phyloP scores from a whole-genome alignment of 164 flowering plant species.

The Magnolia officinalis region DNA sequence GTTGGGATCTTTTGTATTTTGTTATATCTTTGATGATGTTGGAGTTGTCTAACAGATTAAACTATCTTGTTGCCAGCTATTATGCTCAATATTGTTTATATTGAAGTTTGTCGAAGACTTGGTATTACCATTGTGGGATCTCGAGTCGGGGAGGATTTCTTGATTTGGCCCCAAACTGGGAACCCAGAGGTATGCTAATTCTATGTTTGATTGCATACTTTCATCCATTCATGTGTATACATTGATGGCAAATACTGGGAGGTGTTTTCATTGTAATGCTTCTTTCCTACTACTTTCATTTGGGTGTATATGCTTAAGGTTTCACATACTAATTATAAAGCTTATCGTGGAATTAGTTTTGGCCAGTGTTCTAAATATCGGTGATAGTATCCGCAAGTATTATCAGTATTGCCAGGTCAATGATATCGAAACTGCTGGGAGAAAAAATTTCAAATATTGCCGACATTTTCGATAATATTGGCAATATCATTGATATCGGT shows the following conservation, averaged over 20 bases:
- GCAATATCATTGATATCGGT: no score
- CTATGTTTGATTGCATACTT: neutral
- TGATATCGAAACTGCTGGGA: no score
- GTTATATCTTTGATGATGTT: neutral
- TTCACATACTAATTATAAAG: neutral
- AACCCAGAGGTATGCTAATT: constrained; percentile 45
- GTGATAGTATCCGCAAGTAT: no score
- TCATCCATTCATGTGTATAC: neutral
- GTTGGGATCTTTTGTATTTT: neutral
- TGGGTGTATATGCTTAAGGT: neutral
- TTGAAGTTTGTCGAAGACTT: constrained; percentile 68
- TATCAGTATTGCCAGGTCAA: no score
- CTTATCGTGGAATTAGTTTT: neutral
- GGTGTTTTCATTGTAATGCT: neutral
- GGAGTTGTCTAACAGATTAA: neutral
- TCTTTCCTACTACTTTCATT: neutral
- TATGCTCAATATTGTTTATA: constrained; percentile 60
- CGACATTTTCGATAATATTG: no score
- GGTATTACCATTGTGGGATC: constrained; percentile 59
- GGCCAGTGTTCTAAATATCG: neutral
- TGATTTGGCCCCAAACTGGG: constrained; percentile 70
- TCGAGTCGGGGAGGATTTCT: constrained; percentile 73
- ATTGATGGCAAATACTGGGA: neutral
- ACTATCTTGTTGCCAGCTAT: constrained; percentile 38
- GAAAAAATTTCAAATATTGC: no score